These are phyloP conservation scores for Curvularia verruculosa DNA, from an alignment of 2,329 filamentous ascomycete genomes.

Conservation along the genomic window DNA sequence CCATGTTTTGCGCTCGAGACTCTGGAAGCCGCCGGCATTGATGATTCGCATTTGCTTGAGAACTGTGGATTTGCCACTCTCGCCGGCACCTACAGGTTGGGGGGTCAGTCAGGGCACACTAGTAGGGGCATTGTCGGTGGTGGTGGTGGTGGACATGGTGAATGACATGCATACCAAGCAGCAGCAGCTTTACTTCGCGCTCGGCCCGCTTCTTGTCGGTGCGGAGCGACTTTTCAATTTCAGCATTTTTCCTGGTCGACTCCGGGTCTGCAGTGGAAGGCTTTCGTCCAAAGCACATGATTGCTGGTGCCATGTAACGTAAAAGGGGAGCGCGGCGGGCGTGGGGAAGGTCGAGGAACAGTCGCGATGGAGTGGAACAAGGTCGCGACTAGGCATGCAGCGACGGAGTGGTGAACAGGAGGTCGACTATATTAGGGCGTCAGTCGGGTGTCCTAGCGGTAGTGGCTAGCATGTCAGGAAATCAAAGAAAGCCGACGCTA, in stretches of 20 bases:
- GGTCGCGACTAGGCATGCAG: slow-evolving; percentile 16
- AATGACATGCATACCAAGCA: slow-evolving; percentile 73
- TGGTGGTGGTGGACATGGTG: background rate
- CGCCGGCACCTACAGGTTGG: slow-evolving; percentile 76
- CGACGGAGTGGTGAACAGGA: background rate
- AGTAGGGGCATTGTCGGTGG: too few relatives aligned
- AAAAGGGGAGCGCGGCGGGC: background rate
- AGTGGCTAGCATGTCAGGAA: slow-evolving; percentile 6
- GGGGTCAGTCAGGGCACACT: slow-evolving; percentile 30
- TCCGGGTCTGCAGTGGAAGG: slow-evolving; percentile 56
- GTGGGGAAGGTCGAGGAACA: slow-evolving; percentile 2
- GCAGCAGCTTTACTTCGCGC: slow-evolving; percentile 89
- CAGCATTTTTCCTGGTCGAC: slow-evolving; percentile 58
- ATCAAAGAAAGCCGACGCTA: slow-evolving; percentile 16
- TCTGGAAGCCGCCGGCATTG: slow-evolving; percentile 88
- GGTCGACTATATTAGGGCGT: slow-evolving; percentile 1
- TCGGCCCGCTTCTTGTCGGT: slow-evolving; percentile 86
- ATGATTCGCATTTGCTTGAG: slow-evolving; percentile 99
- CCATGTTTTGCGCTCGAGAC: slow-evolving; percentile 89
- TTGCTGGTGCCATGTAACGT: slow-evolving; percentile 46
- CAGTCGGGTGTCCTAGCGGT: slow-evolving; percentile 5
- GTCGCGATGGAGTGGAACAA: slow-evolving; percentile 9
- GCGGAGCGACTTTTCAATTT: slow-evolving; percentile 85
- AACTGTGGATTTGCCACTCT: slow-evolving; percentile 95
- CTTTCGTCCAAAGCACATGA: slow-evolving; percentile 61